A percentile compares a stretch with the other conserved stretches of the same genome.
These are phyloP conservation scores for Calendula officinalis DNA, from an alignment of 129 eudicot species.

Conservation along the genomic window DNA sequence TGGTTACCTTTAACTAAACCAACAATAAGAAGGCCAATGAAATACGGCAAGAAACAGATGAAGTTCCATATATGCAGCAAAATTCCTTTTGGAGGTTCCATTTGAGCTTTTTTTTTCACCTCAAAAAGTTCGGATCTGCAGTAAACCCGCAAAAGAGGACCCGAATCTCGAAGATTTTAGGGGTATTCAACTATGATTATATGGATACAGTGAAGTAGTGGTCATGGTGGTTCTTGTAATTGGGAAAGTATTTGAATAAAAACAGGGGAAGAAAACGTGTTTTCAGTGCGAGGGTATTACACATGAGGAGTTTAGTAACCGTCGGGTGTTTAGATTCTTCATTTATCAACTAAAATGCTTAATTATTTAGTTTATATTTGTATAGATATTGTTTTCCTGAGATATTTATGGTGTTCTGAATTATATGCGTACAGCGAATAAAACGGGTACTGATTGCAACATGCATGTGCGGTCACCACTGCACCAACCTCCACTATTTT, in stretches of 20 bases:
- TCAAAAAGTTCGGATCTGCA: slow-evolving; percentile 11
- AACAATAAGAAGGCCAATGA: slow-evolving; percentile 77
- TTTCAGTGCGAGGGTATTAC: background rate
- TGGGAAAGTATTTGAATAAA: slow-evolving; percentile 22
- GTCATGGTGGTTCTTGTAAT: too few relatives aligned
- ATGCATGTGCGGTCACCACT: too few relatives aligned
- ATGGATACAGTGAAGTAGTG: too few relatives aligned
- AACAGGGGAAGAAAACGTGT: background rate
- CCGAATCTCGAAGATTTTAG: slow-evolving; percentile 1
- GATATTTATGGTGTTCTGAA: too few relatives aligned
- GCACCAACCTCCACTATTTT: too few relatives aligned
- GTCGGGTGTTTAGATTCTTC: slow-evolving; percentile 23
- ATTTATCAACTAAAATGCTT: slow-evolving; percentile 7
- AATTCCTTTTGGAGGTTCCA: slow-evolving; percentile 73
- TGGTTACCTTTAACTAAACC: slow-evolving; percentile 76
- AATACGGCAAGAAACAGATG: slow-evolving; percentile 78
- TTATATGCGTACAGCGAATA: too few relatives aligned
- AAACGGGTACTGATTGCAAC: too few relatives aligned
- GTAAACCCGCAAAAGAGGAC: slow-evolving; percentile 7
- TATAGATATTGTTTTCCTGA: too few relatives aligned
- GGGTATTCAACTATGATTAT: too few relatives aligned
- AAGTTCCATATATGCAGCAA: slow-evolving; percentile 62
- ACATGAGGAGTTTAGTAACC: slow-evolving; percentile 34
- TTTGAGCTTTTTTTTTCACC: slow-evolving; percentile 12
- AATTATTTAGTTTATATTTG: background rate